These are phyloP conservation scores for Cryphonectria radicalis DNA, from an alignment of 2,329 filamentous ascomycete genomes.

Conservation along the genomic window DNA sequence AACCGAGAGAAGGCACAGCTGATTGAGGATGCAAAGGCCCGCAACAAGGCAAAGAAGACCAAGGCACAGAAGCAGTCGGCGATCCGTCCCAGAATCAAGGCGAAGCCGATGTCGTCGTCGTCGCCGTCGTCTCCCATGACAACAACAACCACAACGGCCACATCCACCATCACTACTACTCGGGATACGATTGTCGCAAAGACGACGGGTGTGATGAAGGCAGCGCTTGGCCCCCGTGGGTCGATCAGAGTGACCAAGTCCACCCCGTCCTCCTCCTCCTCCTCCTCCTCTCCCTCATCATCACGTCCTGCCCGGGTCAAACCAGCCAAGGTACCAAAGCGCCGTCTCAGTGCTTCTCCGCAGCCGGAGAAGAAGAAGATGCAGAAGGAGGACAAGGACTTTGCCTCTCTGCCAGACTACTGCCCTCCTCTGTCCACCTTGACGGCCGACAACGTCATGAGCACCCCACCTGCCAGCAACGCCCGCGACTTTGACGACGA, in stretches of 20 bases:
- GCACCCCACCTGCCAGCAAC: constrained; percentile 60
- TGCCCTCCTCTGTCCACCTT: constrained; percentile 72
- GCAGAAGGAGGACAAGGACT: constrained; percentile 72
- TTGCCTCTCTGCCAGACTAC: constrained; percentile 70
- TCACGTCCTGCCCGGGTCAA: constrained; percentile 43
- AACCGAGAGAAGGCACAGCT: constrained; percentile 55
- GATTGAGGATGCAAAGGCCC: constrained; percentile 51
- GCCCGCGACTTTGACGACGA: constrained; percentile 89
- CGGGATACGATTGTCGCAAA: constrained; percentile 31
- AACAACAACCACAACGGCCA: background rate
- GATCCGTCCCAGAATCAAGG: constrained; percentile 47
- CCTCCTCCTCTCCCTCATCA: constrained; percentile 22
- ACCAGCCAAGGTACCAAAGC: constrained; percentile 37
- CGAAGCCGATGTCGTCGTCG: constrained; percentile 39
- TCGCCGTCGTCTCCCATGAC: constrained; percentile 1
- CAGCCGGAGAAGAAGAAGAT: constrained; percentile 42
- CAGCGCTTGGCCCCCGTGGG: constrained; percentile 7
- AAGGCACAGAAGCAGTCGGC: constrained; percentile 31
- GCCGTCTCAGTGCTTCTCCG: constrained; percentile 50
- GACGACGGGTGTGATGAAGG: constrained; percentile 20
- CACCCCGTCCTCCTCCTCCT: constrained; percentile 26
- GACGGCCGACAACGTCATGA: constrained; percentile 51
- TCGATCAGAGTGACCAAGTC: constrained; percentile 42
- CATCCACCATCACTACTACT: background rate
- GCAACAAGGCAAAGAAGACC: constrained; percentile 42